Conservation (phyloP, 805 yeast genomes). For the Starmerella geochares region DNA sequence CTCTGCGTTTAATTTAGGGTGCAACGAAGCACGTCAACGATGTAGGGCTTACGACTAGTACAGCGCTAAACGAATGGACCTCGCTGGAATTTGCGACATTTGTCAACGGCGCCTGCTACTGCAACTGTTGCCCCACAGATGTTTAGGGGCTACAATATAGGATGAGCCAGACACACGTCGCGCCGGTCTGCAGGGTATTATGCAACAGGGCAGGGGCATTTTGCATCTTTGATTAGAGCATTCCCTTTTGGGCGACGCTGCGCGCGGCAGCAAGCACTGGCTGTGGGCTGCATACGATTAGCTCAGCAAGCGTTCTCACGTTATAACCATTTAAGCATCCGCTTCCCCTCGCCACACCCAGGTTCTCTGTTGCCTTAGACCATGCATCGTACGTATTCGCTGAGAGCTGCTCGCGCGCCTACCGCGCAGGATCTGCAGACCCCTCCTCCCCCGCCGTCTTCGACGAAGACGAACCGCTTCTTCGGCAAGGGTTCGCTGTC, state of each 20-base stretch:
- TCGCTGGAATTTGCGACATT: no score
- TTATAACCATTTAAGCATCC: conserved; percentile 17
- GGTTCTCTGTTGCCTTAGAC: conserved; percentile 11
- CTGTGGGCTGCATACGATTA: conserved; percentile 19
- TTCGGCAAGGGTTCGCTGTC: conserved; percentile 64
- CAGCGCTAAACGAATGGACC: no score
- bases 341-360: conserved; percentile 3
- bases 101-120: no score
- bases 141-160: neutral
- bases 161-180: neutral
- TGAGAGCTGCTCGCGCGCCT: conserved; percentile 92
- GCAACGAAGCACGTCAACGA: neutral
- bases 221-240: conserved; percentile 21
- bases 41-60: no score
- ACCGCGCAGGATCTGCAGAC: conserved; percentile 90
- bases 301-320: conserved; percentile 16
- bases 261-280: conserved; percentile 21
- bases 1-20: neutral
- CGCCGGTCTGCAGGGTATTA: neutral
- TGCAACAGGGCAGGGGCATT: conserved; percentile 12
- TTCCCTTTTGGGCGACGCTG: conserved; percentile 23
- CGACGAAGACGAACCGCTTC: conserved; percentile 73
- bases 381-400: conserved; percentile 97
- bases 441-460: conserved; percentile 91
- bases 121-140: neutral